Evolutionary conservation across 192 early-diverging fungal species (phyloP), one percentile per base, ranked within the genome.

Genomic region (Entophlyctis helioformis): DNA sequence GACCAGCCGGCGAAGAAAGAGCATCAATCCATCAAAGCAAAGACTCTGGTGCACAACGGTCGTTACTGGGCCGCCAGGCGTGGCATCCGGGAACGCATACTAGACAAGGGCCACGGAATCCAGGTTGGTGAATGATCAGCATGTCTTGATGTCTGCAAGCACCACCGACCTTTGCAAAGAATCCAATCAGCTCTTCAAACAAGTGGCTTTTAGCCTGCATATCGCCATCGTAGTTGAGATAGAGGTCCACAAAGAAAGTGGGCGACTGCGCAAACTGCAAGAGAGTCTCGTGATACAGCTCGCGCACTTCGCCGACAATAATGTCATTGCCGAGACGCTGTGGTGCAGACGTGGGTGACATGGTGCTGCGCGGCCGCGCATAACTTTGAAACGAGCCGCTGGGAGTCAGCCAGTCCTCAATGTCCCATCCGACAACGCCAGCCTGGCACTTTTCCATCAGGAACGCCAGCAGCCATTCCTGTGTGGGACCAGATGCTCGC

Each of bases 191-290:
- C 19, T 87, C 85, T 52, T 94, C 88, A 74, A 86, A 96, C 41
- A 96, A 65, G 60, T 95, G 83, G 35, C 80, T 77, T 34, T 42
- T 59, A 34, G 79, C 76, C 29, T 80, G 67, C 50, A 85, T 44
- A 49, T 91, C 84, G 44, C 88, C 86, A 60, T 98, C 96, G 58
- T 86, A 95, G 59, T 92, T 89, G 42, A 91, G 76, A 81, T 90
- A 98, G 28, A 98, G 67, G 47, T 96, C 91, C 0, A 78, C 70
- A 60, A 87, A 69, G 39, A 92, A 82, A 1, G 76, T 72, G 13
- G 86, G 78, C 34, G 78, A 73, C 41, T 86, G 61, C 22, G 75
- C 80, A 46, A 87, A 75, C 49, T 86, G 23, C 1, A 74, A 53
- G 15, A 91, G 48, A 29, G 81, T 80, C 52, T 98, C 94, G 3